phyloP scores from a whole-genome alignment of 2,329 filamentous ascomycete species.

The Pseudogymnoascus sp. region DNA sequence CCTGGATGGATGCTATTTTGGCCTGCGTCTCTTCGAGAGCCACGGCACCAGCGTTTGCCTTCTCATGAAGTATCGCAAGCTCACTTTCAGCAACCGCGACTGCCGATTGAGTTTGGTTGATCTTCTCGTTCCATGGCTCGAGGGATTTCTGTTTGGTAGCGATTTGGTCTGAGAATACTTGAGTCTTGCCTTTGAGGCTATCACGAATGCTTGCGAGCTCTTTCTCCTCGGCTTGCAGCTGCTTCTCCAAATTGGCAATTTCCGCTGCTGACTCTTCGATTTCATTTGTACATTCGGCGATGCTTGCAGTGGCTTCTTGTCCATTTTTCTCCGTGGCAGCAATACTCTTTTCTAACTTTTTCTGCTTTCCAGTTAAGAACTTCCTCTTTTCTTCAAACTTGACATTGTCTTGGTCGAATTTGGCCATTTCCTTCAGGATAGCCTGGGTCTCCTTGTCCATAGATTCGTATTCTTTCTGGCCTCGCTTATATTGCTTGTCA shows the following conservation, averaged over 20 bases:
- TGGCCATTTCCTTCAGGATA: constrained; percentile 78
- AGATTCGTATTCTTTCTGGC: constrained; percentile 74
- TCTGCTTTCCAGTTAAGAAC: constrained; percentile 82
- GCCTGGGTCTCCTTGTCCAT: constrained; percentile 76
- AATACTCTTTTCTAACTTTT: constrained; percentile 88
- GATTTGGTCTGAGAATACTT: constrained; percentile 89
- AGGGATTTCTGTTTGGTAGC: constrained; percentile 85
- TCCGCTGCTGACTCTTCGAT: constrained; percentile 71
- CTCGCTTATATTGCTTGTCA: constrained; percentile 75
- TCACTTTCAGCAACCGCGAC: constrained; percentile 95
- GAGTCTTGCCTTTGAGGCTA: constrained; percentile 87
- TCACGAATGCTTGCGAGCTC: constrained; percentile 81
- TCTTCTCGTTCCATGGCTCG: constrained; percentile 94
- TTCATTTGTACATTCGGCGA: constrained; percentile 71
- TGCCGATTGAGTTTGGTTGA: constrained; percentile 90
- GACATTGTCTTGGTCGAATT: constrained; percentile 92
- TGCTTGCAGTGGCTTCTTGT: constrained; percentile 68
- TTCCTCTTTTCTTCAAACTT: constrained; percentile 98
- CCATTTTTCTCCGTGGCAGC: constrained; percentile 67
- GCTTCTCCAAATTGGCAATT: constrained; percentile 67
- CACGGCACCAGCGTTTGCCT: constrained; percentile 78
- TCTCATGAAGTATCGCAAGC: constrained; percentile 82
- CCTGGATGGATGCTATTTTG: constrained; percentile 69
- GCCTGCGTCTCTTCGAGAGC: constrained; percentile 76
- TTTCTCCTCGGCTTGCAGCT: constrained; percentile 71